Evolutionary conservation across 2,329 filamentous ascomycete genomes (phyloP).

Genomic region (Hypoxylon sp.): DNA sequence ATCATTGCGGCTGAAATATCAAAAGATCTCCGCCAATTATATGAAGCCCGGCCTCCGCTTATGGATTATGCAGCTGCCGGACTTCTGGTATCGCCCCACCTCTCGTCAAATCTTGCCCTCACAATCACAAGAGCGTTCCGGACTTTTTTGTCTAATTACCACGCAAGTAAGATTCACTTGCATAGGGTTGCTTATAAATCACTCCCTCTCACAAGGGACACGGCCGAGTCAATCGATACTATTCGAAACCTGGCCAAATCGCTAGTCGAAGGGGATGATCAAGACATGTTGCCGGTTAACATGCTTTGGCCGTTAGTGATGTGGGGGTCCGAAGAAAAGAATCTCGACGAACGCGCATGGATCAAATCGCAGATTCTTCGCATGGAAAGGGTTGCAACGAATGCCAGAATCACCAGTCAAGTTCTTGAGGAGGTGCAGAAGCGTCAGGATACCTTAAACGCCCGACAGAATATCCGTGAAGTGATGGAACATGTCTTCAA

Average conservation of each 20-base stretch:
- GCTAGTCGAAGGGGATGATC: constrained; percentile 60
- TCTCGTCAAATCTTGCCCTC: constrained; percentile 65
- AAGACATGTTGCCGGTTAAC: constrained; percentile 67
- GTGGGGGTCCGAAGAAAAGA: constrained; percentile 69
- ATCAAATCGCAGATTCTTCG: constrained; percentile 65
- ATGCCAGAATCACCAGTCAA: constrained; percentile 62
- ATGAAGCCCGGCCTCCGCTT: constrained; percentile 65
- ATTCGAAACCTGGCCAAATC: constrained; percentile 64
- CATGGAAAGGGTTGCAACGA: constrained; percentile 63
- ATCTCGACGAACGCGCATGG: constrained; percentile 63
- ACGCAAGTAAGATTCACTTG: constrained; percentile 69
- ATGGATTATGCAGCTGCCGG: constrained; percentile 71
- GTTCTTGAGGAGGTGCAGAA: constrained; percentile 64
- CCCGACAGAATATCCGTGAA: constrained; percentile 61
- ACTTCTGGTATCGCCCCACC: constrained; percentile 63
- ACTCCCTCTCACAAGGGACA: constrained; percentile 67
- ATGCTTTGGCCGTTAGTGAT: constrained; percentile 72
- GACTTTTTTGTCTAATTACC: constrained; percentile 70
- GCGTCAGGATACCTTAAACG: constrained; percentile 59
- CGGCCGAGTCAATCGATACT: constrained; percentile 63
- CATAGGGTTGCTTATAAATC: constrained; percentile 71
- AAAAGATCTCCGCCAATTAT: constrained; percentile 65
- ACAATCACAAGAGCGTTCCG: constrained; percentile 68
- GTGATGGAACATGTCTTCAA: constrained; percentile 66
- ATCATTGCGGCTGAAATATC: constrained; percentile 66